Evolutionary conservation across 2,329 filamentous ascomycete species (phyloP).

Genomic region (Talaromyces pinophilus): DNA sequence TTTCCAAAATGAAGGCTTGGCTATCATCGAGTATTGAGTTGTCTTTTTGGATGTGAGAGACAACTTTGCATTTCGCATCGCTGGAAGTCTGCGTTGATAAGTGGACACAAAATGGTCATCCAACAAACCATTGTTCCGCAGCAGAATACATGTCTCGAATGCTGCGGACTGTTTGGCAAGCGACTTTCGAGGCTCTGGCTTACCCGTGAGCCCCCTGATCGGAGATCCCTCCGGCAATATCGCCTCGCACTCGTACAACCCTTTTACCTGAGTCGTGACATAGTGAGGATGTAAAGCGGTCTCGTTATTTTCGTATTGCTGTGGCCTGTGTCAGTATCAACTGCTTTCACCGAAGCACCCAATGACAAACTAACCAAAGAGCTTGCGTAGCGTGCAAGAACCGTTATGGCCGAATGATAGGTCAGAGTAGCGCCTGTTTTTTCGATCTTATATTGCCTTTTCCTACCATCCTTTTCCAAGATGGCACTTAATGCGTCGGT

Average conservation of each 20-base stretch:
- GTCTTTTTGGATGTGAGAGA: constrained; percentile 79
- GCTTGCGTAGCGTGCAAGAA: constrained; percentile 72
- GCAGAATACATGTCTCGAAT: constrained; percentile 73
- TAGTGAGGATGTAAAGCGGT: constrained; percentile 58
- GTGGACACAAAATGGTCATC: constrained; percentile 73
- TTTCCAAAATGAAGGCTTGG: constrained; percentile 76
- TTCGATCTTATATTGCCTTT: constrained; percentile 61
- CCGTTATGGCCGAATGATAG: constrained; percentile 69
- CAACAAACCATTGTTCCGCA: constrained; percentile 67
- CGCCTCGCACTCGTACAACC: constrained; percentile 73
- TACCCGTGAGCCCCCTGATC: constrained; percentile 66
- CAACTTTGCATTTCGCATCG: constrained; percentile 82
- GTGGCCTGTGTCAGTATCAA: constrained; percentile 23
- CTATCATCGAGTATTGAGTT: constrained; percentile 71
- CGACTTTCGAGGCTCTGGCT: constrained; percentile 66
- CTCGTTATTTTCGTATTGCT: constrained; percentile 53
- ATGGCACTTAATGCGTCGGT: constrained; percentile 60
- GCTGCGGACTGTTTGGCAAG: constrained; percentile 86
- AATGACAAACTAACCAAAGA: constrained; percentile 54
- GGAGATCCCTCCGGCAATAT: constrained; percentile 75
- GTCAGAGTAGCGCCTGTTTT: constrained; percentile 76
- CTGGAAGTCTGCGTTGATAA: constrained; percentile 69
- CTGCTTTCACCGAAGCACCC: background rate
- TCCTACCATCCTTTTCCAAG: constrained; percentile 53
- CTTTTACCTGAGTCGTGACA: constrained; percentile 57